Percentiles rank a stretch among this genome's conserved stretches.
phyloP scores from a whole-genome alignment of 169 alveolate species.

The Plasmodium blacklocki region DNA sequence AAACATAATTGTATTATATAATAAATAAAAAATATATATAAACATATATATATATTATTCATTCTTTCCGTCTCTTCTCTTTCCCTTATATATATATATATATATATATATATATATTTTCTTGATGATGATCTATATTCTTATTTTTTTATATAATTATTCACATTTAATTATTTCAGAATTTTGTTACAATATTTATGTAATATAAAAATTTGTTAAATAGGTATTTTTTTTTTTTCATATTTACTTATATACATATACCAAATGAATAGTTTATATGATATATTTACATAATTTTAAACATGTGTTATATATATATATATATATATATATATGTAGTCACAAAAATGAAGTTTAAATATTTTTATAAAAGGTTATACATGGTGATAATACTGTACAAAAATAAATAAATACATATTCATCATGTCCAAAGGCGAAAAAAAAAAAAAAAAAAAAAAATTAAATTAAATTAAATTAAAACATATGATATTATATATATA shows the following conservation, averaged over 20 bases:
- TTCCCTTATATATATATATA: not conserved
- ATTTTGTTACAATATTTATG: not conserved
- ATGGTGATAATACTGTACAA: too few species aligned
- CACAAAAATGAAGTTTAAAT: too few species aligned
- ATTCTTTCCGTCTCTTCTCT: not conserved
- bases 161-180: constrained; percentile 3
- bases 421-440: not conserved
- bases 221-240: too few species aligned
- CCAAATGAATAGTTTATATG: too few species aligned
- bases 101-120: too few species aligned
- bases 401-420: too few species aligned
- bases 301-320: too few species aligned
- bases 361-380: too few species aligned
- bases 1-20: constrained; percentile 20
- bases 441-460: constrained; percentile 14
- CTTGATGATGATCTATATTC: not conserved
- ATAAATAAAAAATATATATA: constrained; percentile 7
- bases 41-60: constrained; percentile 11
- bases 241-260: too few species aligned
- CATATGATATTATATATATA: not conserved
- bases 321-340: too few species aligned
- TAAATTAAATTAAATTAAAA: not conserved
- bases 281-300: too few species aligned
- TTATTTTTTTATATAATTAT: not conserved
- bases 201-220: not conserved